Conservation (phyloP, 2,329 filamentous ascomycete genomes). For the Blastomyces emzantsi region DNA sequence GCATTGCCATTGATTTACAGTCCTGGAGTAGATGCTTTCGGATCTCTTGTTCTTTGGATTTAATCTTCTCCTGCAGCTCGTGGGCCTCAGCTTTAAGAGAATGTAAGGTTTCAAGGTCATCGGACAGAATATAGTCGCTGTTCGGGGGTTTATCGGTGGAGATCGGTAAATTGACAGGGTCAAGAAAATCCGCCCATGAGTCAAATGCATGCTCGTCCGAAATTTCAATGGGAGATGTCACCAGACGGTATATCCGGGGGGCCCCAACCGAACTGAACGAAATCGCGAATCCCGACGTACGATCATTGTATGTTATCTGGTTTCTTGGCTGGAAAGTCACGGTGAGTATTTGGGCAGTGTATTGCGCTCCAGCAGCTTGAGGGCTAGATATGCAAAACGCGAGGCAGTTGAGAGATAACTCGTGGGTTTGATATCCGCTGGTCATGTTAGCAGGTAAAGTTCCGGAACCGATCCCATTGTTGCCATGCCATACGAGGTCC, state of each 20-base stretch:
- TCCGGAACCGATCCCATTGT: constrained; percentile 20
- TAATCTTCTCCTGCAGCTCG: constrained; percentile 21
- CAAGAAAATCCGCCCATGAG: constrained; percentile 18
- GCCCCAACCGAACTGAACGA: constrained; percentile 24
- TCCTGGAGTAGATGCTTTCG: constrained; percentile 23
- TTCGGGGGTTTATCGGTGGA: constrained; percentile 3
- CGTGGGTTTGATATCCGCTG: constrained; percentile 14
- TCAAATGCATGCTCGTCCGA: constrained; percentile 19
- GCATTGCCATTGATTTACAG: constrained; percentile 20
- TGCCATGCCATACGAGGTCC: constrained; percentile 20
- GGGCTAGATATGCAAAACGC: constrained; percentile 23
- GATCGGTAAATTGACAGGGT: constrained; percentile 8
- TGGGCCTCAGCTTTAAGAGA: constrained; percentile 21
- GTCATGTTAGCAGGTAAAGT: constrained; percentile 19
- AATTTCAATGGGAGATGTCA: constrained; percentile 20
- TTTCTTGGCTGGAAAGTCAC: constrained; percentile 21
- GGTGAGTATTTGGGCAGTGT: constrained; percentile 23
- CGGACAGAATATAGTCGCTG: constrained; percentile 16
- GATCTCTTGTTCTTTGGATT: constrained; percentile 22
- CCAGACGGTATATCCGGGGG: constrained; percentile 23
- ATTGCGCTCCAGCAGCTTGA: constrained; percentile 13
- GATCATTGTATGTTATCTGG: constrained; percentile 16
- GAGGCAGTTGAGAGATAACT: constrained; percentile 21
- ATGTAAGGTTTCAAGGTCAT: constrained; percentile 22
- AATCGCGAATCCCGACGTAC: constrained; percentile 27